Evolutionary conservation across 2,329 filamentous ascomycete genomes (phyloP), one percentile per base, ranked within the genome.

Genomic region (Purpureocillium takamizusanense): DNA sequence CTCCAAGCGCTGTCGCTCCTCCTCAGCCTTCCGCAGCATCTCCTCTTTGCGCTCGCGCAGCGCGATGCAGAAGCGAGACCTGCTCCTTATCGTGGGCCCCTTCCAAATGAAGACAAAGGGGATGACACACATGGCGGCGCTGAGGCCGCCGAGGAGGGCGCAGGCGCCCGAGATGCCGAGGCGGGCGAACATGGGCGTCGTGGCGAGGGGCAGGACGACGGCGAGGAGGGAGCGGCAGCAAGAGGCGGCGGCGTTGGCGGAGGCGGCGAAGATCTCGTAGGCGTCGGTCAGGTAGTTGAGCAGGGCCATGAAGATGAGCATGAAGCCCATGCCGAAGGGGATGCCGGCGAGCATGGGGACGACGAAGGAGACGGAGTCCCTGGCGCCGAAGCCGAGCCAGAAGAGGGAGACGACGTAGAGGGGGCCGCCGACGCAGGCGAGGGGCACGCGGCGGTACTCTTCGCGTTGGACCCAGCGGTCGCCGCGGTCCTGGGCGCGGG

Each of bases 151-250:
- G 2, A 76, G 60, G 7, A 75, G 53, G n/a, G 67, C 67, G 40
- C 69, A 72, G n/a, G 69, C 70, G 1, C 70, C 69, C 1, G 60
- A 48, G 15, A 75, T 67, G 2, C 65, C 66, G 1, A 76, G 59
- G 3, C 51, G 53, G 3, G 46, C 41, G 42, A 75, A 75, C 67
- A 76, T 72, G 41, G 61, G 62, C 2, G 60, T 56, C 3, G 70
- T 69, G 10, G 70, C 70, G 14, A 83, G 61, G 4, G 78, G 78
- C 33, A 83, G 62, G 1, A 79, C 60, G 1, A 95, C 89, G 33
- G 88, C 86, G 2, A 90, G 94, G 58, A 97, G 86, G 83, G 92
- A 92, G 39, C 92, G 89, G 1, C 85, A 95, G 63, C 63, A 94
- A 40, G 92, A 97, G 63, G 65, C 94, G 37, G 69, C 83, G 53